A percentile compares a stretch with the other conserved stretches of the same genome.
Evolutionary conservation across 2,329 filamentous ascomycete genomes (phyloP).

Genomic region (Fusarium lateritium): DNA sequence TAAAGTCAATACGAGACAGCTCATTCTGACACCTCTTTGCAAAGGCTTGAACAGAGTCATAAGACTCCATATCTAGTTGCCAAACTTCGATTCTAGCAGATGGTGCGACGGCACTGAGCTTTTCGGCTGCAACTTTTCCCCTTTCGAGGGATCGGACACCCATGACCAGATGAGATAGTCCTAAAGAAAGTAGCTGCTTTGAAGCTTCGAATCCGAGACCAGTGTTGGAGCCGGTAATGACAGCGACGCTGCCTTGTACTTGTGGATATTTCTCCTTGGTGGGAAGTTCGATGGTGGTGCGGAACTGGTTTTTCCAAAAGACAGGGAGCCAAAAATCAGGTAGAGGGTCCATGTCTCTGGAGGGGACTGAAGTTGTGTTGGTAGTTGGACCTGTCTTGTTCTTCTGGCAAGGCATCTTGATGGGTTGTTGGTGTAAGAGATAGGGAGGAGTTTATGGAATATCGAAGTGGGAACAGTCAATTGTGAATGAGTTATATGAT

Average conservation of each 20-base stretch:
- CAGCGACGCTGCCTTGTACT: slow-evolving; percentile 30
- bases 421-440: neutral
- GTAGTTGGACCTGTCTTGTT: neutral
- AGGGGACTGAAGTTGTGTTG: slow-evolving; percentile 4
- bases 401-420: slow-evolving; percentile 31
- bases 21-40: slow-evolving; percentile 22
- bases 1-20: slow-evolving; percentile 43
- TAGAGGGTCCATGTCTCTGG: slow-evolving; percentile 23
- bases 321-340: slow-evolving; percentile 21
- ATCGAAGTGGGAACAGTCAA: accelerated
- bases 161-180: slow-evolving; percentile 34
- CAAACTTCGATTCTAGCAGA: slow-evolving; percentile 46
- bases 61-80: slow-evolving; percentile 47
- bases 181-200: slow-evolving; percentile 42
- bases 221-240: slow-evolving; percentile 48
- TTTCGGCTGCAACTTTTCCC: slow-evolving; percentile 28
- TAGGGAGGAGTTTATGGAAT: neutral
- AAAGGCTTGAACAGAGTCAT: slow-evolving; percentile 45
- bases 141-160: slow-evolving; percentile 37
- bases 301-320: slow-evolving; percentile 45
- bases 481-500: accelerated
- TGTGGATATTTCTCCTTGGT: slow-evolving; percentile 34
- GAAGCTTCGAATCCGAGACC: slow-evolving; percentile 47
- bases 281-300: slow-evolving; percentile 41
- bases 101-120: neutral